These are phyloP conservation scores for Ophiostoma triangulosporum DNA, from an alignment of 2,329 filamentous ascomycete genomes.

Conservation along the genomic window DNA sequence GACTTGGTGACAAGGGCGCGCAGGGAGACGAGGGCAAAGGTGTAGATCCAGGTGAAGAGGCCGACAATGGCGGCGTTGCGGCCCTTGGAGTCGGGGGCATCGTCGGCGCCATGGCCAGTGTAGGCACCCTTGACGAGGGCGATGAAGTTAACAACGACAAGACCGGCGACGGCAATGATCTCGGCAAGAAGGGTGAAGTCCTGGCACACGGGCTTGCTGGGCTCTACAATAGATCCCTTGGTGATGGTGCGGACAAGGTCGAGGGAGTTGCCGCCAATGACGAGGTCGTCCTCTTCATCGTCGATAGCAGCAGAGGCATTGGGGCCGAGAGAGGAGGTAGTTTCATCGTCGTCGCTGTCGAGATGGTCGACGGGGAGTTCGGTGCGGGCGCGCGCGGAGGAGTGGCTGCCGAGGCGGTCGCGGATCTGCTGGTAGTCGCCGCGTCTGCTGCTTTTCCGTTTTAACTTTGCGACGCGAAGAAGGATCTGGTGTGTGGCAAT, in stretches of 20 bases:
- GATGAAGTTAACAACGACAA: conserved; percentile 55
- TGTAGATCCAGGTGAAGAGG: conserved; percentile 67
- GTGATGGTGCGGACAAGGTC: conserved; percentile 46
- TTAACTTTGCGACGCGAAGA: conserved; percentile 37
- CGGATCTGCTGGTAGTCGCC: conserved; percentile 9
- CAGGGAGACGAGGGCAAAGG: conserved; percentile 57
- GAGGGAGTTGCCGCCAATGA: conserved; percentile 40
- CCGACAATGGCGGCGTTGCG: conserved; percentile 49
- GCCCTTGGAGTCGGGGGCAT: conserved; percentile 25
- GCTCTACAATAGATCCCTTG: conserved; percentile 51
- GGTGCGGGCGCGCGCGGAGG: conserved; percentile 30
- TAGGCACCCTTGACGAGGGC: conserved; percentile 49
- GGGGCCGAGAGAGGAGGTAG: conserved; percentile 23
- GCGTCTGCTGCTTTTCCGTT: conserved; percentile 21
- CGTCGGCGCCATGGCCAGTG: conserved; percentile 31
- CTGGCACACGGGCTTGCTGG: conserved; percentile 66
- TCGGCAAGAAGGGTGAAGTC: conserved; percentile 58
- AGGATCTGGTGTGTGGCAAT: conserved; percentile 47
- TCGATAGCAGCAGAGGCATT: background rate
- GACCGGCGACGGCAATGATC: conserved; percentile 56
- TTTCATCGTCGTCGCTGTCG: conserved; percentile 36
- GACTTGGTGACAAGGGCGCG: conserved; percentile 55
- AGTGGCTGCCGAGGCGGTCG: conserved; percentile 6
- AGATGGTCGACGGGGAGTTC: conserved; percentile 30
- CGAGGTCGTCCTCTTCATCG: conserved; percentile 36